phyloP scores from a whole-genome alignment of 2,329 filamentous ascomycete species.

The Aaosphaeria pasadenensis region DNA sequence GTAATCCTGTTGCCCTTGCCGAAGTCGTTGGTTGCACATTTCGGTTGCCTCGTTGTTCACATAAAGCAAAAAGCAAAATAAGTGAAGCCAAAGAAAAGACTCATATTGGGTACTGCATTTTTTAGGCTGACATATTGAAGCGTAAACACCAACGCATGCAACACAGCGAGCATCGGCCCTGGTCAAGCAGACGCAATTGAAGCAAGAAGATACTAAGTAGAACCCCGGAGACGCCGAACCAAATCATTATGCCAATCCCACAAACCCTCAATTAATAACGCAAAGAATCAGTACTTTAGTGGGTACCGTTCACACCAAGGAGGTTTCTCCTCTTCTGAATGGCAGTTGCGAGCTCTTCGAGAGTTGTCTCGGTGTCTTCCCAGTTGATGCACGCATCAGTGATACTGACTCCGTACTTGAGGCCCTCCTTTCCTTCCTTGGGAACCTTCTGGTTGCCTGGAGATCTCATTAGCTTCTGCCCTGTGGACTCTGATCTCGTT shows the following conservation, averaged over 20 bases:
- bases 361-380: conserved; percentile 80
- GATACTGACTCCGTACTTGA: conserved; percentile 94
- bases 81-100: too few species aligned
- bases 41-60: too few species aligned
- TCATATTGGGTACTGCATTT: too few species aligned
- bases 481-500: neutral
- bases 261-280: conserved; percentile 1
- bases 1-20: too few species aligned
- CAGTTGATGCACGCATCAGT: conserved; percentile 96
- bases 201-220: neutral
- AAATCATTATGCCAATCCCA: conserved; percentile 3
- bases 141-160: too few species aligned
- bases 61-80: too few species aligned
- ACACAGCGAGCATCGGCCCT: too few species aligned
- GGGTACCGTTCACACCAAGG: conserved; percentile 26
- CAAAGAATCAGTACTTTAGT: conserved; percentile 14
- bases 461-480: conserved; percentile 7
- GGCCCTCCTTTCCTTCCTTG: conserved; percentile 74
- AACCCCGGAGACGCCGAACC: conserved; percentile 21
- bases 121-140: too few species aligned
- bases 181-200: too few species aligned
- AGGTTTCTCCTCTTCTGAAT: conserved; percentile 69
- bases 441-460: conserved; percentile 86
- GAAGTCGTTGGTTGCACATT: too few species aligned
- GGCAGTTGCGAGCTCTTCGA: conserved; percentile 74